Conservation (phyloP, 257 asterid genomes). For the Jaltomata sinuosa region DNA sequence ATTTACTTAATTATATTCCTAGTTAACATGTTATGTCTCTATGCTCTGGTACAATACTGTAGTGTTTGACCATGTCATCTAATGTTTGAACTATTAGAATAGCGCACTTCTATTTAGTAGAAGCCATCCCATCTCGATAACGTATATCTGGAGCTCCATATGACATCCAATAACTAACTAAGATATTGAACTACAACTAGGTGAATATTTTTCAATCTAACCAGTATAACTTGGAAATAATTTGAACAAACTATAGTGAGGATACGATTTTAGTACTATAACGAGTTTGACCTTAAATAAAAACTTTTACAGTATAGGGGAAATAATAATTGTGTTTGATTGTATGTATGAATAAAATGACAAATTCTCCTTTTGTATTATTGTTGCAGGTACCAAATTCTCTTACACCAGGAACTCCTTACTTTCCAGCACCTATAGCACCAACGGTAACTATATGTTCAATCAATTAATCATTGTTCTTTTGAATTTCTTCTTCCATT, state of each 20-base stretch:
- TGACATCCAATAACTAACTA: background rate
- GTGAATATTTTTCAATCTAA: background rate
- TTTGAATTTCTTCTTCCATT: background rate
- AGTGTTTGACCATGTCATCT: background rate
- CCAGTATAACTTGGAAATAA: background rate
- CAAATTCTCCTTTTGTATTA: background rate
- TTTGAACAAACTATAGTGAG: background rate
- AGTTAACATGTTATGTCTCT: background rate
- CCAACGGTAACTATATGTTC: conserved; percentile 28
- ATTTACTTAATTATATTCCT: background rate
- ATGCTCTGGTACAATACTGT: too few relatives aligned
- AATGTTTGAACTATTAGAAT: background rate
- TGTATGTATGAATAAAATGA: background rate
- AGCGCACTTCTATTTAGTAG: background rate
- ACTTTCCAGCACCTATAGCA: conserved; percentile 37
- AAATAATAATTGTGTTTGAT: background rate
- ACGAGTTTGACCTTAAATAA: background rate
- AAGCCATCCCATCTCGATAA: background rate
- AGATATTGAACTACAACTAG: background rate
- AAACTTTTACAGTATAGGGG: background rate
- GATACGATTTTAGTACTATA: background rate
- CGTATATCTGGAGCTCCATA: background rate
- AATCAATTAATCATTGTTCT: background rate
- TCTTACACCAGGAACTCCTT: conserved; percentile 55
- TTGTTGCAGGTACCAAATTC: conserved; percentile 38